Base-by-base conservation (phyloP, 208 protist species). In the Naegleria lovaniensis region DNA sequence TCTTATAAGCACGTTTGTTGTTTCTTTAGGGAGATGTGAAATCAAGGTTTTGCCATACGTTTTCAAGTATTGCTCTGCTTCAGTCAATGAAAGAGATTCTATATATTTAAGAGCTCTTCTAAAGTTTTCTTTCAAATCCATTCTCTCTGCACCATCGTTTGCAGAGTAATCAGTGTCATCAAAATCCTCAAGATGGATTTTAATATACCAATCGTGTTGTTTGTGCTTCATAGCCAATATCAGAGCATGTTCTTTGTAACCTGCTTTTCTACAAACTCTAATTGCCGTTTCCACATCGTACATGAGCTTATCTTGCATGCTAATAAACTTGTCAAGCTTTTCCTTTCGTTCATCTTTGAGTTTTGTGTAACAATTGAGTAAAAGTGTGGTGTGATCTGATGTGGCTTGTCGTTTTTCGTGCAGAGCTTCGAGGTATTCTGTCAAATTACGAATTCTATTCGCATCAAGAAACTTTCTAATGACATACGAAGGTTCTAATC, bases 341-440 rank as follows among this genome's bases (percentile, higher is more conserved):
- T 88, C 84, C 41, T 88, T 88, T 43, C 90, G 93, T 16, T 94
- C 96, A 76, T 99, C 96, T 85, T 97, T 97, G 29, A 97, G 93
- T 91, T 98, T 98, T 40, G 97, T 98, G 94, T 99, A 99, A 93
- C 97, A 99, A 89, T 98, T 98, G 11, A 99, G 93, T 15, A 99
- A 93, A 29, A 99, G 94, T 11, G 98, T 99, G 0, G 98, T 99
- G 94, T 99, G 98, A 79, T 98, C 96, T 25, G 96, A 92, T 52
- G 96, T 98, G 67, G 97, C 97, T 29, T 95, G 43, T 4, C 91
- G 59, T 85, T 93, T 90, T 90, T 93, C 86, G 93, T 97, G 96
- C 76, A 97, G 92, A 79, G 94, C 95, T 93, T 98, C 96, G 3
- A 99, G 92, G 89, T 99, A 99, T 11, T 91, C 92, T 1, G 97